Evolutionary conservation across 176 grass and related monocot genomes (phyloP), one percentile per base, ranked within the genome.

Genomic region (Luzula sylvatica): DNA sequence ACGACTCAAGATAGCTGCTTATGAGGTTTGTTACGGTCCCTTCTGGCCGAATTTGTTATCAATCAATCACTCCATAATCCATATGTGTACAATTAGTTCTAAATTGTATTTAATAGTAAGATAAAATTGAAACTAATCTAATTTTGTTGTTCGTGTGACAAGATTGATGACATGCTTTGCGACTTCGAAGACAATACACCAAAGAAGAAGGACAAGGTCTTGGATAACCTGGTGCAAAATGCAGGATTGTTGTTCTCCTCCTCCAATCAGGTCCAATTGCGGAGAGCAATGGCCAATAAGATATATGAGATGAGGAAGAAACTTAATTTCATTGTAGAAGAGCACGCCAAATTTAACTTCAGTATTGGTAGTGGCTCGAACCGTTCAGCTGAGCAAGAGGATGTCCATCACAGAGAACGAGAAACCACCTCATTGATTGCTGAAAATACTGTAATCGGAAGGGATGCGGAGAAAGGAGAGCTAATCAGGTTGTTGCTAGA

Each of bases 1-100:
- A 42, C 43, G 46, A 14, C 41, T 71, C 24, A 71, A 71, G 42
- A 23, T 41, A 14, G 54, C 53, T 7, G 42, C 67, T 20, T 71
- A 71, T 35, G 67, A 71, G 41, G 67, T 58, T 49, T 71, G 42
- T 47, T 71, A n/a, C 30, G 30, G 30, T n/a, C n/a, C n/a, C n/a
- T n/a, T n/a, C n/a, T n/a, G n/a, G n/a, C n/a, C n/a, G n/a, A n/a
- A n/a, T n/a, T n/a, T n/a, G n/a, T n/a, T n/a, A n/a, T n/a, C n/a
- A n/a, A n/a, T n/a, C n/a, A n/a, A n/a, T n/a, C n/a, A n/a, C n/a
- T n/a, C n/a, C n/a, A n/a, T n/a, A n/a, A n/a, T n/a, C n/a, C n/a
- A n/a, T n/a, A n/a, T n/a, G n/a, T n/a, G n/a, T n/a, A n/a, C n/a
- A n/a, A n/a, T n/a, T n/a, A n/a, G n/a, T n/a, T n/a, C n/a, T n/a